Evolutionary conservation across 331 rosid genomes (phyloP), one percentile per base, ranked within the genome.

Genomic region (Erythrophleum ivorense): DNA sequence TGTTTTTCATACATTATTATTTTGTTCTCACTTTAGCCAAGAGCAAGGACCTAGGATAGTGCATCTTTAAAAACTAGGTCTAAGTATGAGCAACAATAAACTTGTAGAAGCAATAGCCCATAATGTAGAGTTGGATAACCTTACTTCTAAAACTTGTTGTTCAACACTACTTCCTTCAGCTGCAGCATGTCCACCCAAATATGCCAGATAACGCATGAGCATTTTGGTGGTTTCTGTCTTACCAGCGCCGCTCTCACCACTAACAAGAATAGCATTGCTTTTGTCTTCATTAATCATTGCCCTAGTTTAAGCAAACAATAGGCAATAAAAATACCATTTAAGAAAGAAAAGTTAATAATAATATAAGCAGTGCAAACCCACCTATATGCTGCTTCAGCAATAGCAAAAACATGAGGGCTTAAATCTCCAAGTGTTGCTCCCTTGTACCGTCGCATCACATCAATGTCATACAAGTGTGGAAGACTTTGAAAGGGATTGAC

Each of bases 211-310:
- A 60, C 84, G 89, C 98, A 94, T 92, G 79, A 94, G 94, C 97
- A 91, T 89, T 90, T 94, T 94, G 71, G 98, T 91, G 80, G 97
- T 92, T 88, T 94, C 98, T 33, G 98, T 94, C 89, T 94, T 92
- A 78, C 98, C 98, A 59, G 98, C 94, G 52, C 98, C 98, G 48
- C 98, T 94, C 86, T 94, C 98, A 69, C 98, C 97, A 64, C 98
- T 94, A 71, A 94, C 98, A 71, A 92, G 91, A 90, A 94, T 92
- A 67, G 94, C 92, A 85, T 92, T 94, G 89, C 87, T 92, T 81
- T 91, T 94, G 78, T 87, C 92, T 85, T 90, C 90, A 83, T 38
- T 91, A 49, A 91, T 86, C 98, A 94, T 94, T 76, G 87, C 94
- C 97, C 98, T 94, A 81, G 76, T 81, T 84, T 80, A 78, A 71